Evolutionary conservation across 192 early-diverging fungal species (phyloP).

Genomic region (Pilaira anomala): DNA sequence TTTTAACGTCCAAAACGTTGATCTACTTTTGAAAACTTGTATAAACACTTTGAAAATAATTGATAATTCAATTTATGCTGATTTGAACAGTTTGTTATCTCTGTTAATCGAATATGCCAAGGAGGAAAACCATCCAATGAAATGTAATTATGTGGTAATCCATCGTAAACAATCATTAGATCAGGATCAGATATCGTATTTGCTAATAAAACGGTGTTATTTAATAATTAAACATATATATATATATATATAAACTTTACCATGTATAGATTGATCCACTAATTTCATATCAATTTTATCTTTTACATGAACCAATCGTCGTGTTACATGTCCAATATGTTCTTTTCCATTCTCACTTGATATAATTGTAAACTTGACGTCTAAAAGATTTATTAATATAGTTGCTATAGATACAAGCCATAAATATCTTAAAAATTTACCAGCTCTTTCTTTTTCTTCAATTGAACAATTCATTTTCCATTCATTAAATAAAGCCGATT

Average conservation of each 20-base stretch:
- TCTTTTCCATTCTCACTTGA: conserved; percentile 10
- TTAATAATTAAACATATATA: not conserved
- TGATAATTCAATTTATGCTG: conserved; percentile 6
- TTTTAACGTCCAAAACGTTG: conserved; percentile 23
- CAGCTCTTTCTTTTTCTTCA: not conserved
- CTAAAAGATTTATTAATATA: conserved; percentile 3
- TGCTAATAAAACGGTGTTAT: not conserved
- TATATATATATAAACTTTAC: conserved; percentile 23
- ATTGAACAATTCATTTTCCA: conserved; percentile 7
- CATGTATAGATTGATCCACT: conserved; percentile 49
- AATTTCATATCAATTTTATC: conserved; percentile 36
- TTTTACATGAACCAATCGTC: not conserved
- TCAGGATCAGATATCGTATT: conserved; percentile 26
- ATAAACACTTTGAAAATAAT: conserved; percentile 15
- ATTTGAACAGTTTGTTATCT: conserved; percentile 14
- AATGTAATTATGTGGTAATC: conserved; percentile 33
- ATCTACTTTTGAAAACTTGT: conserved; percentile 15
- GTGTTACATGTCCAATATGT: conserved; percentile 10
- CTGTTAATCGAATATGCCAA: conserved; percentile 34
- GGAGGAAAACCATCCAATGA: conserved; percentile 35
- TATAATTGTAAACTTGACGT: conserved; percentile 13
- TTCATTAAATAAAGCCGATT: conserved; percentile 20
- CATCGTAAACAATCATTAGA: conserved; percentile 33
- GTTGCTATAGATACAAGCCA: not conserved
- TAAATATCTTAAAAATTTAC: not conserved